phyloP scores from a whole-genome alignment of 2,329 filamentous ascomycete species.

The Calonectria montana region DNA sequence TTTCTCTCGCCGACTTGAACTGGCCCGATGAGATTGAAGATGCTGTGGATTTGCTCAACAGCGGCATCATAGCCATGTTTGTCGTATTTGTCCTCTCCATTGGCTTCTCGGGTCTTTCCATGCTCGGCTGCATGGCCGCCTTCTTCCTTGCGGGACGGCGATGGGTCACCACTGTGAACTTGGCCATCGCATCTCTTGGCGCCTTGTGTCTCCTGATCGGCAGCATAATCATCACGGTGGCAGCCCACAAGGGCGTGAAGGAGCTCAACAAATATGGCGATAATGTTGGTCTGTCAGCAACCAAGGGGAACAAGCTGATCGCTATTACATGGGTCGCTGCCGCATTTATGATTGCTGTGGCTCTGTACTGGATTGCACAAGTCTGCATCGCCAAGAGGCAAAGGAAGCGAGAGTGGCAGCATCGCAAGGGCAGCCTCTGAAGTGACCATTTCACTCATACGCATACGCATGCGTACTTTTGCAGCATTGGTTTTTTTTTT shows the following conservation, averaged over 20 bases:
- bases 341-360: slow-evolving; percentile 54
- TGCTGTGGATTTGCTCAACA: slow-evolving; percentile 62
- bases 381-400: slow-evolving; percentile 45
- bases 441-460: background rate
- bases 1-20: slow-evolving; percentile 59
- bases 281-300: slow-evolving; percentile 57
- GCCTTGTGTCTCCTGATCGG: slow-evolving; percentile 52
- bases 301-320: slow-evolving; percentile 57
- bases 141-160: slow-evolving; percentile 47
- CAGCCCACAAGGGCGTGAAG: slow-evolving; percentile 53
- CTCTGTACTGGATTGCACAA: slow-evolving; percentile 55
- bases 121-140: slow-evolving; percentile 53
- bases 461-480: background rate
- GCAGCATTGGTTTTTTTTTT: background rate
- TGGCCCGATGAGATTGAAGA: slow-evolving; percentile 58
- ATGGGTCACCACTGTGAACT: slow-evolving; percentile 49
- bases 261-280: slow-evolving; percentile 57
- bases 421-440: slow-evolving; percentile 36
- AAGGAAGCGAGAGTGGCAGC: slow-evolving; percentile 40
- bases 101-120: slow-evolving; percentile 55
- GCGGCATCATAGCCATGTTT: slow-evolving; percentile 59
- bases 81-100: slow-evolving; percentile 60
- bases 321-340: slow-evolving; percentile 60
- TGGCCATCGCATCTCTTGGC: slow-evolving; percentile 50
- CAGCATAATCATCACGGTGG: slow-evolving; percentile 57